Evolutionary conservation across 2,329 filamentous ascomycete genomes (phyloP).

Genomic region (Alternaria incomplexa): DNA sequence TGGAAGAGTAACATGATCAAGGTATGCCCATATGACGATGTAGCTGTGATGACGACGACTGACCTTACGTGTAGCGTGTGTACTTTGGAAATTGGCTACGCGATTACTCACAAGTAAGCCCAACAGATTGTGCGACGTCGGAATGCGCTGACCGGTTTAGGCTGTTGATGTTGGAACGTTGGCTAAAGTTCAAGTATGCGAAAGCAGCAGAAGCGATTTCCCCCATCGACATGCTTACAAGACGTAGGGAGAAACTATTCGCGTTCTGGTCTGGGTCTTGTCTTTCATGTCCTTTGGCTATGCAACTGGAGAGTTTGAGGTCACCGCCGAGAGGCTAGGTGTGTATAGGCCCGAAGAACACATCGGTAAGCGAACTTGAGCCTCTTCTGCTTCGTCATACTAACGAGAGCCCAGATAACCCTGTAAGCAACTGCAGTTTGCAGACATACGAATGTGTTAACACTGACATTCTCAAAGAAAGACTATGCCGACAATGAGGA

Average conservation of each 20-base stretch:
- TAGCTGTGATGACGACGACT: slow-evolving; percentile 11
- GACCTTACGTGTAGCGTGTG: slow-evolving; percentile 40
- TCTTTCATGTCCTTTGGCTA: slow-evolving; percentile 64
- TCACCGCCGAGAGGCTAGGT: slow-evolving; percentile 60
- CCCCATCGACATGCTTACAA: slow-evolving; percentile 24
- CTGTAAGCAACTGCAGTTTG: slow-evolving; percentile 3
- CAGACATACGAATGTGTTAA: not conserved
- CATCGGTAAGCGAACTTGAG: slow-evolving; percentile 26
- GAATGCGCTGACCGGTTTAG: slow-evolving; percentile 51
- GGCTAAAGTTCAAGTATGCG: slow-evolving; percentile 54
- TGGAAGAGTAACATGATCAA: slow-evolving; percentile 56
- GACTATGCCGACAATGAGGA: slow-evolving; percentile 71
- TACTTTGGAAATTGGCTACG: slow-evolving; percentile 56
- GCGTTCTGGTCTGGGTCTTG: slow-evolving; percentile 61
- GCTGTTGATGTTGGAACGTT: slow-evolving; percentile 62
- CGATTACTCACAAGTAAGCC: slow-evolving; percentile 61
- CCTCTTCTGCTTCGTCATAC: not conserved
- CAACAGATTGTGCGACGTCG: slow-evolving; percentile 23
- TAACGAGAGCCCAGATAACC: slow-evolving; percentile 33
- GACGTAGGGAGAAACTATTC: slow-evolving; percentile 56
- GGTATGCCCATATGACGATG: slow-evolving; percentile 20
- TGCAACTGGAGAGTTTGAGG: slow-evolving; percentile 63
- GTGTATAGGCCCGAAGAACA: slow-evolving; percentile 59
- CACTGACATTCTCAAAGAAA: slow-evolving; percentile 22
- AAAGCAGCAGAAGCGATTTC: not conserved